These are phyloP conservation scores for Boletus rubroflammeus DNA, from an alignment of 768 basidiomycete species.

Conservation along the genomic window DNA sequence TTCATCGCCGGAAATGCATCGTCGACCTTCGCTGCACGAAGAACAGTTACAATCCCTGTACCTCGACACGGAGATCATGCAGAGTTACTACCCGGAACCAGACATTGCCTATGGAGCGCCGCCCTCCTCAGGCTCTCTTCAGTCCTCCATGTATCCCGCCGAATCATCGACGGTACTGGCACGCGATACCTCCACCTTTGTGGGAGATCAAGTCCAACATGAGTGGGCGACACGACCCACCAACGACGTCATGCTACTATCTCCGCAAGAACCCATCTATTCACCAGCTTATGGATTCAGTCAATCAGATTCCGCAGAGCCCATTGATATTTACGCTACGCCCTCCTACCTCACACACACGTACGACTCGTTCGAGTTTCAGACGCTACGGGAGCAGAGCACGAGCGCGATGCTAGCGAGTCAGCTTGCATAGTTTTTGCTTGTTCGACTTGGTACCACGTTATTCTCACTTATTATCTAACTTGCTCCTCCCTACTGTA, in stretches of 20 bases:
- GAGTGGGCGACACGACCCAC: slow-evolving; percentile 15
- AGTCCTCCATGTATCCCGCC: slow-evolving; percentile 19
- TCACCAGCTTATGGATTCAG: slow-evolving; percentile 17
- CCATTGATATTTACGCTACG: slow-evolving; percentile 16
- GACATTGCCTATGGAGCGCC: slow-evolving; percentile 12
- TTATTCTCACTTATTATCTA: slow-evolving; percentile 23
- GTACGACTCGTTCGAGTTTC: slow-evolving; percentile 35
- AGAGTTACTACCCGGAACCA: slow-evolving; percentile 17
- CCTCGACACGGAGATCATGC: slow-evolving; percentile 23
- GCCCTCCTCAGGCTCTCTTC: slow-evolving; percentile 5
- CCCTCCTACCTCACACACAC: slow-evolving; percentile 15
- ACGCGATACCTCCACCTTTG: slow-evolving; percentile 13
- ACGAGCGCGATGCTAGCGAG: slow-evolving; percentile 11
- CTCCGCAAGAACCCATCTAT: slow-evolving; percentile 16
- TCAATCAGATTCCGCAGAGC: slow-evolving; percentile 18
- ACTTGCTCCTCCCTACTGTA: slow-evolving; percentile 23
- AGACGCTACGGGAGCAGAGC: slow-evolving; percentile 29
- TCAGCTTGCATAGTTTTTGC: slow-evolving; percentile 18
- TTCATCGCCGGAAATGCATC: slow-evolving; percentile 8
- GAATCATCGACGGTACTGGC: slow-evolving; percentile 10
- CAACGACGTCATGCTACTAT: slow-evolving; percentile 13
- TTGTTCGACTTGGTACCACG: neutral
- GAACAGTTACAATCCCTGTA: slow-evolving; percentile 22
- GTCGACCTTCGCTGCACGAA: slow-evolving; percentile 19
- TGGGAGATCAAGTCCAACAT: slow-evolving; percentile 5